Evolutionary conservation across 2,329 filamentous ascomycete species (phyloP).

Genomic region (Exophiala lecanii-corni): DNA sequence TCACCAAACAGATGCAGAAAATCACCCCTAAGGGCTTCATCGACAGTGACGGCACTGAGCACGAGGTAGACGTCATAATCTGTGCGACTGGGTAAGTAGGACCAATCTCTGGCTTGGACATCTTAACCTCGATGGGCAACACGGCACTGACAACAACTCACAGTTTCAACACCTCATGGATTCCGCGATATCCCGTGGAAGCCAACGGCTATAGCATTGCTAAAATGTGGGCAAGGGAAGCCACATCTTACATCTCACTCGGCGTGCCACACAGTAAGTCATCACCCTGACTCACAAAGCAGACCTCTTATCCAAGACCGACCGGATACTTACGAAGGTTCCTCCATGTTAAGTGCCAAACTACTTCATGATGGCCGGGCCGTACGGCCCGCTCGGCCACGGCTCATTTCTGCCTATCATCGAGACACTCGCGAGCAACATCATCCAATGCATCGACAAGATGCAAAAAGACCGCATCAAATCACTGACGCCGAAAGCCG

Average conservation of each 20-base stretch:
- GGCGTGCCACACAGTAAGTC: slow-evolving; percentile 15
- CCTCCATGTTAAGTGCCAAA: too few species aligned
- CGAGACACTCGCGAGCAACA: slow-evolving; percentile 13
- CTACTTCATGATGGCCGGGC: slow-evolving; percentile 31
- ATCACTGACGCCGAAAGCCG: slow-evolving; percentile 35
- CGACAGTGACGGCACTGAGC: slow-evolving; percentile 22
- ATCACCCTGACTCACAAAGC: too few species aligned
- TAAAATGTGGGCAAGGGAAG: slow-evolving; percentile 9
- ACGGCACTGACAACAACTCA: background rate
- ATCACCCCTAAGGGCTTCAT: slow-evolving; percentile 34
- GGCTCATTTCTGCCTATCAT: slow-evolving; percentile 15
- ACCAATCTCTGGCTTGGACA: too few species aligned
- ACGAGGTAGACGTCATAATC: slow-evolving; percentile 24
- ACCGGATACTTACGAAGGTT: too few species aligned
- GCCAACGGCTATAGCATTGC: slow-evolving; percentile 11
- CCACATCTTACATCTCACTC: slow-evolving; percentile 18
- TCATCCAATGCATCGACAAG: slow-evolving; percentile 20
- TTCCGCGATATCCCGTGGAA: slow-evolving; percentile 16
- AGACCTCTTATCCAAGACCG: too few species aligned
- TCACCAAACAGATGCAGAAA: slow-evolving; percentile 37
- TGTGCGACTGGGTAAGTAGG: slow-evolving; percentile 19
- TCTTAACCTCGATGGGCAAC: too few species aligned
- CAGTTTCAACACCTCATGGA: slow-evolving; percentile 20
- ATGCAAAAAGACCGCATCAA: slow-evolving; percentile 22
- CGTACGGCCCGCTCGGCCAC: slow-evolving; percentile 30